Evolutionary conservation across 2,329 filamentous ascomycete genomes (phyloP).

Genomic region (Calonectria crousiana): DNA sequence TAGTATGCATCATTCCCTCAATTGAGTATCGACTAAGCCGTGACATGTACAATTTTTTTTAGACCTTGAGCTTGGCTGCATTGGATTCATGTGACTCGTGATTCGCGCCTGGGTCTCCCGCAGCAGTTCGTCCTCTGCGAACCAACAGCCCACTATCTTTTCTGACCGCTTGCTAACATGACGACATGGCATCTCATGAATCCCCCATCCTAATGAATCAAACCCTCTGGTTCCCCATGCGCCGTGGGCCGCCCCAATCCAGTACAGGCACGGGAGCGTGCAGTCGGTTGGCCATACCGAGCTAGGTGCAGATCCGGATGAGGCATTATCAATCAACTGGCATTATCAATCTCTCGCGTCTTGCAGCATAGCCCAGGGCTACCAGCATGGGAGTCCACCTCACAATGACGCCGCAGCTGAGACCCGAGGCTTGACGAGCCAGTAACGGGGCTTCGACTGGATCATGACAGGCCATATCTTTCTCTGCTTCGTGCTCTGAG

Average conservation of each 20-base stretch:
- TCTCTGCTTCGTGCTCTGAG: conserved; percentile 17
- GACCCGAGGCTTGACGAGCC: conserved; percentile 23
- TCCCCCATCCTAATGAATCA: not conserved
- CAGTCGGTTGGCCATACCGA: conserved; percentile 15
- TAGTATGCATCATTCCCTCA: not conserved
- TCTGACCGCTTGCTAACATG: not conserved
- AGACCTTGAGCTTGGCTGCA: not conserved
- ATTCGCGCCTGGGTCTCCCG: not conserved
- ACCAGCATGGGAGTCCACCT: conserved; percentile 30
- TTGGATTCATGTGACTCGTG: not conserved
- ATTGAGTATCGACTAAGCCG: not conserved
- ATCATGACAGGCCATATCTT: not conserved
- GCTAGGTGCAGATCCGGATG: conserved; percentile 30
- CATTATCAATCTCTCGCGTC: conserved; percentile 40
- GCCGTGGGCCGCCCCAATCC: not conserved
- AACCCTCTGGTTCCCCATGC: not conserved
- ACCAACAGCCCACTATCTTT: not conserved
- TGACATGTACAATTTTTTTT: not conserved
- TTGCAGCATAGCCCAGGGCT: conserved; percentile 27
- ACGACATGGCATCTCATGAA: not conserved
- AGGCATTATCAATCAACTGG: conserved; percentile 43
- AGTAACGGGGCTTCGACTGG: not conserved
- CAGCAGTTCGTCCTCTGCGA: conserved; percentile 8
- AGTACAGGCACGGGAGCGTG: not conserved
- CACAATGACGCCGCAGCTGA: conserved; percentile 30